Conservation (phyloP, 139 green algal genomes). For the Chlorella sorokiniana region DNA sequence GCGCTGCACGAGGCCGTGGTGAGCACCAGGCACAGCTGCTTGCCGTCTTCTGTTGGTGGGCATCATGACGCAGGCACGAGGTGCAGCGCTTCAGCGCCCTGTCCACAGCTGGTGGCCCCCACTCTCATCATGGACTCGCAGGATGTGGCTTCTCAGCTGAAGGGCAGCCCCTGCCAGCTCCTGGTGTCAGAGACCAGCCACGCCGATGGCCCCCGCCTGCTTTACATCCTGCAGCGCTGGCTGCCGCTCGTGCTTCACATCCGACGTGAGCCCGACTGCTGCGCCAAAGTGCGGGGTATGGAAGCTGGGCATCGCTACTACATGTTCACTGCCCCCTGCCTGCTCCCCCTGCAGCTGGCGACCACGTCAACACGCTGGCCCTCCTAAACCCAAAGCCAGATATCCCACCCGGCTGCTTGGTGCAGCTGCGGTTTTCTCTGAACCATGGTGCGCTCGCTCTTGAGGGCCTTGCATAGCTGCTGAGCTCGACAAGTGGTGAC, state of each 20-base stretch:
- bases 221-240: constrained; percentile 34
- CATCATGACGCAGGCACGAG: neutral
- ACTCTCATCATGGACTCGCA: neutral
- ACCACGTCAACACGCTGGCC: neutral
- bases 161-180: constrained; percentile 5
- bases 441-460: neutral
- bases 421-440: constrained; percentile 14
- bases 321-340: neutral
- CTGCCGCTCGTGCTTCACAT: constrained; percentile 28
- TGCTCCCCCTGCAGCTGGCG: neutral
- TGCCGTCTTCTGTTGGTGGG: neutral
- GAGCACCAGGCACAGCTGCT: neutral
- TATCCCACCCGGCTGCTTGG: neutral
- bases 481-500: too few relatives aligned
- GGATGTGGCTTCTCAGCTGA: neutral
- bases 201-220: constrained; percentile 8
- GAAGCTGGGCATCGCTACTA: neutral
- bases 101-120: neutral
- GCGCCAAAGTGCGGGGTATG: neutral
- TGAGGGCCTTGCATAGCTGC: too few relatives aligned
- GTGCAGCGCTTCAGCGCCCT: neutral
- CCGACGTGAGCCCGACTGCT: neutral
- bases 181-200: neutral
- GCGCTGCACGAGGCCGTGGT: constrained; percentile 23
- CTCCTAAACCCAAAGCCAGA: constrained; percentile 8